Base-by-base conservation (phyloP, 129 eudicot genomes). In the Escallonia herrerae region DNA sequence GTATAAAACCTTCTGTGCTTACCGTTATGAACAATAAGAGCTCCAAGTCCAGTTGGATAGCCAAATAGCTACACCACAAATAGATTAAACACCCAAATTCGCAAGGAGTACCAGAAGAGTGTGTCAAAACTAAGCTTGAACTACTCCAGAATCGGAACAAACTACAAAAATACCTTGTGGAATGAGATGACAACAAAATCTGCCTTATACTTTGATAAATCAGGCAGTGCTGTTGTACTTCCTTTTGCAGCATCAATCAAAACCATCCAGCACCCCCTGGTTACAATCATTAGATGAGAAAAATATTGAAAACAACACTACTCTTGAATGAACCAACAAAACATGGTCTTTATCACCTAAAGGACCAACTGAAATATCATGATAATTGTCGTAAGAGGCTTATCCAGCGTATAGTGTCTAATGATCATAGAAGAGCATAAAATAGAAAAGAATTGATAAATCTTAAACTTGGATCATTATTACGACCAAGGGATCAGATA, bases 21-120 rank as follows among this genome's bases (percentile, higher is more conserved):
- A 93, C 98, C 96, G 67, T 83, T 93, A 75, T 79, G 81, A 58
- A 84, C 96, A 67, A 93, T 70, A 73, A 93, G 89, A 43, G 98
- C 96, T 72, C 98, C 96, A 75, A 93, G 90, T 75, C 98, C 98
- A 69, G 91, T 88, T 70, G 98, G 98, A 74, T 93, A 93, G 64
- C 98, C 98, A 78, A 93, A 93, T 56, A 93, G 69, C 98, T 91
- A 71, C 9, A 73, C 48, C 53, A 47, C 37, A 72, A 66, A 59
- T 49, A 70, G 66, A 54, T 49, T 6, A 8, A 40, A 11, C 8
- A 22, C 53, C 5, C 8, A 48, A 10, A 40, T 12, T 37, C 13
- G 33, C 22, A 7, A 7, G 45, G 43, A 62, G 9, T 15, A 65
- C 47, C 7, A 14, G 13, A 53, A 5, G 13, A 53, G 43, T 41